Evolutionary conservation across 257 asterid species (phyloP), one percentile per base, ranked within the genome.

Genomic region (Linderniella brevidens): DNA sequence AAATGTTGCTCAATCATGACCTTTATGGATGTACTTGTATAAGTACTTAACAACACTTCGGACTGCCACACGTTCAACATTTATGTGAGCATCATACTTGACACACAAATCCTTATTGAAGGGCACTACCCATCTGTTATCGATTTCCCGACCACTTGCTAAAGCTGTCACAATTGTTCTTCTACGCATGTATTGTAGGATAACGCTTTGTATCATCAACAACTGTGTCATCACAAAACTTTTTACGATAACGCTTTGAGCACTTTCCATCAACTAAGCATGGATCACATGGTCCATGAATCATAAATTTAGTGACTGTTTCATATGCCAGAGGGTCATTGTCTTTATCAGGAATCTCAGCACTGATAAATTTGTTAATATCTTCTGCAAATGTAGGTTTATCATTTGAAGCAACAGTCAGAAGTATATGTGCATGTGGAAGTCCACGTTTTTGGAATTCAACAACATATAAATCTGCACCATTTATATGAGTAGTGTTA

Each of bases 391-490:
- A 20, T 7, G 17, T 38, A 8, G 35, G 42, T 13, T 38, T 48
- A 48, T 57, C 41, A 10, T 36, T 19, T 11, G 8, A 10, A 5
- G 17, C 35, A 1, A 48, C 15, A 8, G 37, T 49, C 20, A 48
- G 12, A 18, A 49, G 25, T 8, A 51, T 16, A 51, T 51, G 56
- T 12, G 46, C 35, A 51, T 51, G 37, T 6, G 46, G 35, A 4
- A 51, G 35, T 38, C 49, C 48, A 14, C 44, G n/a, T 13, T 49
- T 57, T 49, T 57, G 17, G 48, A 57, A 15, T 48, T n/a, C n/a
- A n/a, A n/a, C 62, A 12, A 56, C 54, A 56, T 18, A 35, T 36
- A 46, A 7, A 46, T 56, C 55, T 56, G 41, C n/a, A 43, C 0
- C 9, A 11, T 32, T n/a, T 12, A 8, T 17, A 6, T 6, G 9